Base-by-base conservation (phyloP, 177 flowering plant species). In the Vitis hybrid region DNA sequence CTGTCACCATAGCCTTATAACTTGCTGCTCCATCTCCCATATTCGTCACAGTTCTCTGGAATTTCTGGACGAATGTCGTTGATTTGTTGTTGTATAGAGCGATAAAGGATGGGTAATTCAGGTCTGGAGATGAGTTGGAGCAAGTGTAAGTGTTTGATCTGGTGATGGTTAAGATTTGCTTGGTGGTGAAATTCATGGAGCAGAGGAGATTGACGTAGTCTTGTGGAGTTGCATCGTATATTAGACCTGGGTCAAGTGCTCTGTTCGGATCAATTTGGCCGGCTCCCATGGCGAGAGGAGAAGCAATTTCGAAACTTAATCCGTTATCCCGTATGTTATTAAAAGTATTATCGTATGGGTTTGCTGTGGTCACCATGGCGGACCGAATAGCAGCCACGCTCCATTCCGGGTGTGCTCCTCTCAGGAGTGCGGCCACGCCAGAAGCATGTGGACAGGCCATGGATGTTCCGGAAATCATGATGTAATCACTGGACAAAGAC, bases 171-270 rank as follows among this genome's bases (percentile, higher is more conserved):
- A 16, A 1, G 15, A 87, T 78, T 70, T 88, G 88, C 2, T 74
- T 51, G 22, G 6, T 7, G 7, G 88, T 90, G 80, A 68, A 83
- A 22, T 87, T 84, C 79, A 78, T 52, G 5, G 81, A 55, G 53
- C 90, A 85, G 1, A 90, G 76, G 9, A 86, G 79, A 21, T 81
- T 77, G 14, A 82, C 78, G 22, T 87, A 88, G 60, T 88, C 92
- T 52, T 81, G 75, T 8, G 78, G 53, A 1, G 69, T 72, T 3
- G 80, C 75, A 60, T 90, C 91, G 45, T 87, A 90, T 9, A 90
- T 65, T 13, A 88, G 74, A 14, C 95, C 95, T 0, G 95, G 92
- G 48, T 88, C 82, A n/a, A 87, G 72, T 1, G 92, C 91, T 12
- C 70, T 71, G 70, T 86, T 87, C 0, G 95, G 92, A 55, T 84